Evolutionary conservation across 176 grass and related monocot genomes (phyloP).

Genomic region (Saccharum spontaneum): DNA sequence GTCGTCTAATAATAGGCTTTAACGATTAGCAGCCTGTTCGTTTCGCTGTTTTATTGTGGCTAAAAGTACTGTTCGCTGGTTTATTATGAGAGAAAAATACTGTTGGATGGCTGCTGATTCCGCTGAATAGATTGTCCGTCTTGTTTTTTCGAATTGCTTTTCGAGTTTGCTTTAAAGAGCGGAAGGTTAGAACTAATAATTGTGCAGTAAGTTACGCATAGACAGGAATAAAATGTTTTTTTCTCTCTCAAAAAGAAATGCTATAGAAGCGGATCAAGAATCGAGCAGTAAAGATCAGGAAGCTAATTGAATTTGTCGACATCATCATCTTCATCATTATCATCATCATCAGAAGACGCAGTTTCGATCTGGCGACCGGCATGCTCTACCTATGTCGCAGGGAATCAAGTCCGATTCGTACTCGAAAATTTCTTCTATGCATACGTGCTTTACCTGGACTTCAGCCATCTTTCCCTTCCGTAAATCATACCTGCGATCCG

Average conservation of each 20-base stretch:
- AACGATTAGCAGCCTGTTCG: too few species aligned
- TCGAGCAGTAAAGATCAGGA: neutral
- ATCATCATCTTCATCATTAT: neutral
- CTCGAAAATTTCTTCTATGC: slow-evolving; percentile 33
- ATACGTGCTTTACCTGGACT: neutral
- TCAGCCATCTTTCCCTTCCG: slow-evolving; percentile 20
- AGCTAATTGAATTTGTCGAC: neutral
- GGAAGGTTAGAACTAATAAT: neutral
- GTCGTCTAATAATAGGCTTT: too few species aligned
- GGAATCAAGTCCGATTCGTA: slow-evolving; percentile 39
- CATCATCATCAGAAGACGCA: neutral
- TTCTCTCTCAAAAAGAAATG: neutral
- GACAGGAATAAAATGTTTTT: neutral
- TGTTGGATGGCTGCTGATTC: too few species aligned
- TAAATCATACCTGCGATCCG: slow-evolving; percentile 31
- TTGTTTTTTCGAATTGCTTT: too few species aligned
- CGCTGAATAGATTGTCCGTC: too few species aligned
- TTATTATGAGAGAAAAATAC: too few species aligned
- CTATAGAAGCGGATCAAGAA: neutral
- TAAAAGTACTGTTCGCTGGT: too few species aligned
- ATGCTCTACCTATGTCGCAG: neutral
- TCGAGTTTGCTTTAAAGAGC: too few species aligned
- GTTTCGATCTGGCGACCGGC: neutral
- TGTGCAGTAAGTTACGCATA: neutral
- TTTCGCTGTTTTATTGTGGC: too few species aligned